Evolutionary conservation across 1,284 basidiomycete genomes (phyloP), one percentile per base, ranked within the genome.

Genomic region (Puccinia sorghi): DNA sequence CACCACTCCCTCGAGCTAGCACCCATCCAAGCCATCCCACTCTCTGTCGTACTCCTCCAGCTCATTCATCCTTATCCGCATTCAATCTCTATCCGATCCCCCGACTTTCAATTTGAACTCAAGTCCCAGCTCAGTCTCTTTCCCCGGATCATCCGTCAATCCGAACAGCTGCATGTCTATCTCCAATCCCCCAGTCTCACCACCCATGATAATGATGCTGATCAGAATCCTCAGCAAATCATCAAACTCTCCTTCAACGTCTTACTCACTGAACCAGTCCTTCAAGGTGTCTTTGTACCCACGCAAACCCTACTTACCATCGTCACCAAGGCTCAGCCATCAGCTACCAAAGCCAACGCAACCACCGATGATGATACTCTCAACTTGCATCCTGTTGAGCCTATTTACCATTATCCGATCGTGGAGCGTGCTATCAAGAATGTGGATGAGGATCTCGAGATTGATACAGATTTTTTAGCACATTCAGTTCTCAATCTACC

Each of bases 271-370:
- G 89, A 91, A 80, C 93, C 93, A 0, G 90, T 90, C 32, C 84
- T 88, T 25, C 92, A 93, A 85, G 93, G 93, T 20, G 85, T 87
- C 79, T 87, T 88, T 7, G 84, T 86, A 20, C 84, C 83, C 41
- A 87, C 86, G 3, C 82, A 82, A 37, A 92, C 93, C 0, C 87
- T 86, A 59, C 85, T 94, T 63, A 86, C 93, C 13, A 84, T 87
- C 2, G 85, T 84, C 75, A 84, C 81, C 3, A 82, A 83, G 56
- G 80, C 83, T 6, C 22, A 73, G n/a, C n/a, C 61, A 56, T 32
- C 48, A 25, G n/a, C 32, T 41, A 46, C 41, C 11, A 37, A 50
- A 2, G 43, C n/a, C 37, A 71, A 59, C 3, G 72, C 54, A 46
- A 46, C 37, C 11, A 54, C 78, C 59, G 37, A 71, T 72, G 12